Conservation (phyloP, 441 rosid species). For the Euphorbia celastroides region DNA sequence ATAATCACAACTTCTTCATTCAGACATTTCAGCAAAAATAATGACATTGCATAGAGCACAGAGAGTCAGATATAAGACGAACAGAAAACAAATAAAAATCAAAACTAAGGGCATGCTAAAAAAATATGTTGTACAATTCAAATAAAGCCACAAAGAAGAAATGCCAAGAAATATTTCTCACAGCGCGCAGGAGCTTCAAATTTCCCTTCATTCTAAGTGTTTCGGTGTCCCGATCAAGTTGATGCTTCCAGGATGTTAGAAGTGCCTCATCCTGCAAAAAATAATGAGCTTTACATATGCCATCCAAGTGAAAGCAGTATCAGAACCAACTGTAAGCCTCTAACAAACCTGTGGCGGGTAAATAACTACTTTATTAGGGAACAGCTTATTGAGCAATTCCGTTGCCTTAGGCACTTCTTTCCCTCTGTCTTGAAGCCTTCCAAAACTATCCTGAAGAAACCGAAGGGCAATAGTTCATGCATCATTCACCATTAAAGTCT, state of each 20-base stretch:
- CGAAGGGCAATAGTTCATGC: conserved; percentile 10
- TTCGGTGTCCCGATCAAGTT: conserved; percentile 65
- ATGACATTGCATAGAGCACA: neutral
- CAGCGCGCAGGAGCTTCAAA: conserved; percentile 50
- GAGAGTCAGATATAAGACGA: neutral
- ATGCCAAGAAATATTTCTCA: conserved; percentile 28
- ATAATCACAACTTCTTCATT: neutral
- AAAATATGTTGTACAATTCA: no score
- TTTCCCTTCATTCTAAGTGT: conserved; percentile 78
- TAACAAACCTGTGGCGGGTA: conserved; percentile 68
- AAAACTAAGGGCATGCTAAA: no score
- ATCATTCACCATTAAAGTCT: neutral
- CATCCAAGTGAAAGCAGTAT: neutral
- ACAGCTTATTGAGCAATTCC: conserved; percentile 61
- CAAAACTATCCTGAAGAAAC: conserved; percentile 65
- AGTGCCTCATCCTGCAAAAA: conserved; percentile 58
- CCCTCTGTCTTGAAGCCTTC: conserved; percentile 70
- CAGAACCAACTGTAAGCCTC: neutral
- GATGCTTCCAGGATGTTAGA: conserved; percentile 64
- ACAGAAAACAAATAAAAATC: neutral
- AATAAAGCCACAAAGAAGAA: neutral
- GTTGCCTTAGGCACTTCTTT: conserved; percentile 72
- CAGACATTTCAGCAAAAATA: neutral
- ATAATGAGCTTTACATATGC: conserved; percentile 13
- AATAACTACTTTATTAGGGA: conserved; percentile 71